Percentiles rank a stretch among this genome's conserved stretches.
phyloP scores from a whole-genome alignment of 441 rosid species.

The Brassica hybrid region DNA sequence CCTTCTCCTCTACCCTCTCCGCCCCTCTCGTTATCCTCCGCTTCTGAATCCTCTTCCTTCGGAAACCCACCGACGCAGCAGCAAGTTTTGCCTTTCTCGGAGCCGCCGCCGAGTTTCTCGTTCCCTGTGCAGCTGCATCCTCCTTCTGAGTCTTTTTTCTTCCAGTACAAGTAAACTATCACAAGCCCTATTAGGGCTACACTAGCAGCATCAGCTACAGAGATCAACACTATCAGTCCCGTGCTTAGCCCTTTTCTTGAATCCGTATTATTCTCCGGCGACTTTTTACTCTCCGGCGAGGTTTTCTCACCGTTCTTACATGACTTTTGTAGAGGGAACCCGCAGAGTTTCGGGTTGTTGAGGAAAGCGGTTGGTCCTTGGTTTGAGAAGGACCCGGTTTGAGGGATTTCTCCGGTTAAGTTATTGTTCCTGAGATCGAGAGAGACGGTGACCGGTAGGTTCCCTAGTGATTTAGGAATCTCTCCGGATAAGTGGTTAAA shows the following conservation, averaged over 20 bases:
- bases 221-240: constrained; percentile 70
- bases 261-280: constrained; percentile 43
- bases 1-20: constrained; percentile 60
- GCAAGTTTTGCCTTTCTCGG: constrained; percentile 44
- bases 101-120: constrained; percentile 66
- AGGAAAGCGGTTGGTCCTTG: constrained; percentile 97
- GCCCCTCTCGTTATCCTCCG: constrained; percentile 58
- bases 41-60: constrained; percentile 62
- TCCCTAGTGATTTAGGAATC: constrained; percentile 77
- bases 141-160: constrained; percentile 66
- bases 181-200: constrained; percentile 80
- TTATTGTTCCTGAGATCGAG: constrained; percentile 80
- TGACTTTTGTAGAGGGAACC: constrained; percentile 87
- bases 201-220: constrained; percentile 77
- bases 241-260: constrained; percentile 59
- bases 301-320: constrained; percentile 49
- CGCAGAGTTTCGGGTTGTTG: constrained; percentile 75
- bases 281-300: constrained; percentile 44
- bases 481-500: constrained; percentile 72
- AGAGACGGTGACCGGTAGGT: constrained; percentile 78
- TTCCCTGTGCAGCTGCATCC: constrained; percentile 87
- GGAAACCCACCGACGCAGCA: constrained; percentile 37
- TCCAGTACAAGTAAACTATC: constrained; percentile 83
- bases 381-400: constrained; percentile 85
- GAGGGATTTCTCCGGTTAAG: constrained; percentile 90